Percentiles rank a stretch among this genome's conserved stretches.
Conservation (phyloP, 192 early-diverging fungal species). For the Thamnidium elegans region DNA sequence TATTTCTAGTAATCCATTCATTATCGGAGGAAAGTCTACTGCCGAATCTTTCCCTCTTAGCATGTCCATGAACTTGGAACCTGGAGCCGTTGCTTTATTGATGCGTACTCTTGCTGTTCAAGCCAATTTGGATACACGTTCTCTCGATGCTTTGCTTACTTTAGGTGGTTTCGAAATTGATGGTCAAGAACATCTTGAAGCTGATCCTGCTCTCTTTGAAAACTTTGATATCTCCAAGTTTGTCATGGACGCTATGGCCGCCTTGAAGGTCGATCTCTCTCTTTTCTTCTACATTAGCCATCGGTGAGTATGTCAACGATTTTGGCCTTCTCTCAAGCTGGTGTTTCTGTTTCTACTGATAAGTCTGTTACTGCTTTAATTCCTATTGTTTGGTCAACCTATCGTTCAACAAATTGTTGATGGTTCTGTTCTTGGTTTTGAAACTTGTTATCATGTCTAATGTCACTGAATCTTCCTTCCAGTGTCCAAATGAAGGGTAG, state of each 20-base stretch:
- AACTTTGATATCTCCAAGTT: constrained; percentile 47
- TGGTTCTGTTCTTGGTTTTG: constrained; percentile 37
- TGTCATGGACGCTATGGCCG: constrained; percentile 45
- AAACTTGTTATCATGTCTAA: constrained; percentile 34
- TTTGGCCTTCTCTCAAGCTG: constrained; percentile 41
- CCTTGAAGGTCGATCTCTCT: constrained; percentile 49
- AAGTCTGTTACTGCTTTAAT: constrained; percentile 45
- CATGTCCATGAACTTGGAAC: constrained; percentile 52
- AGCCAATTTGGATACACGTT: constrained; percentile 42
- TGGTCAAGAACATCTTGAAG: constrained; percentile 28
- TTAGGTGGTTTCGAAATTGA: constrained; percentile 39
- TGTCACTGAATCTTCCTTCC: constrained; percentile 40
- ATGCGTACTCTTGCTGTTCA: constrained; percentile 44
- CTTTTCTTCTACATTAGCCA: constrained; percentile 39
- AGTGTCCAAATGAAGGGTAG: constrained; percentile 47
- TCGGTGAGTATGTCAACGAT: constrained; percentile 52
- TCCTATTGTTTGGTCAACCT: constrained; percentile 52
- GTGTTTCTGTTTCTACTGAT: constrained; percentile 47
- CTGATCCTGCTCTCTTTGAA: constrained; percentile 33
- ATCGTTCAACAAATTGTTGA: constrained; percentile 54
- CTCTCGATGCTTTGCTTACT: constrained; percentile 45
- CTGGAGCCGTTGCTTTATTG: constrained; percentile 44
- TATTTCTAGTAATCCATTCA: constrained; percentile 40
- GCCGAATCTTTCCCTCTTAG: constrained; percentile 28
- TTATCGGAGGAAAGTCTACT: constrained; percentile 40